Conservation (phyloP, 306 rosid species). For the Vicia sativa region DNA sequence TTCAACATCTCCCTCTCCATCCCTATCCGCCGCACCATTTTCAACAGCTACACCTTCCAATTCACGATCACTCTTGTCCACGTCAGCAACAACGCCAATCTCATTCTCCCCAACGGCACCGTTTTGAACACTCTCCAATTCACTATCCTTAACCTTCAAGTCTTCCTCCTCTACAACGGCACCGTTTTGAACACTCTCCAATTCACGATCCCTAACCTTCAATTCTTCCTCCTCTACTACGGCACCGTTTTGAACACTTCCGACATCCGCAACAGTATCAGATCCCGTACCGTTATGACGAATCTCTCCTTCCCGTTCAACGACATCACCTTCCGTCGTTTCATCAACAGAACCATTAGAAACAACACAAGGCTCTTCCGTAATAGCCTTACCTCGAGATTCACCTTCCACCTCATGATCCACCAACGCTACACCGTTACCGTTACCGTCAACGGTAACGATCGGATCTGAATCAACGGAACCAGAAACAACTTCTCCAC, state of each 20-base stretch:
- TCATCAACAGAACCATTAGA: neutral
- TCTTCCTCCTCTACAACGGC: conserved; percentile 6
- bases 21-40: conserved; percentile 5
- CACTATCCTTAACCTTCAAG: conserved; percentile 12
- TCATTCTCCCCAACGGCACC: conserved; percentile 15
- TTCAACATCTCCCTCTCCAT: neutral
- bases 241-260: conserved; percentile 23
- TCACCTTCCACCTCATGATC: conserved; percentile 32
- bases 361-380: conserved; percentile 19
- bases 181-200: conserved; percentile 18
- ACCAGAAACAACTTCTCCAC: conserved; percentile 42
- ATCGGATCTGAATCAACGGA: conserved; percentile 4
- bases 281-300: conserved; percentile 40
- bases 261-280: conserved; percentile 3
- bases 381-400: conserved; percentile 17
- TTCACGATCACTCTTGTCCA: conserved; percentile 24
- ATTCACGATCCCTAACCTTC: conserved; percentile 24
- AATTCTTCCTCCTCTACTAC: neutral
- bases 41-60: conserved; percentile 24
- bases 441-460: conserved; percentile 35
- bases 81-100: conserved; percentile 21
- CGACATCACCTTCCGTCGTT: conserved; percentile 13
- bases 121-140: conserved; percentile 26
- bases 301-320: conserved; percentile 26
- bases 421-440: conserved; percentile 2